Percentiles rank a stretch among this genome's conserved stretches.
These are phyloP conservation scores for Tricholoma bakamatsutake DNA, from an alignment of 768 basidiomycete genomes.

Conservation along the genomic window DNA sequence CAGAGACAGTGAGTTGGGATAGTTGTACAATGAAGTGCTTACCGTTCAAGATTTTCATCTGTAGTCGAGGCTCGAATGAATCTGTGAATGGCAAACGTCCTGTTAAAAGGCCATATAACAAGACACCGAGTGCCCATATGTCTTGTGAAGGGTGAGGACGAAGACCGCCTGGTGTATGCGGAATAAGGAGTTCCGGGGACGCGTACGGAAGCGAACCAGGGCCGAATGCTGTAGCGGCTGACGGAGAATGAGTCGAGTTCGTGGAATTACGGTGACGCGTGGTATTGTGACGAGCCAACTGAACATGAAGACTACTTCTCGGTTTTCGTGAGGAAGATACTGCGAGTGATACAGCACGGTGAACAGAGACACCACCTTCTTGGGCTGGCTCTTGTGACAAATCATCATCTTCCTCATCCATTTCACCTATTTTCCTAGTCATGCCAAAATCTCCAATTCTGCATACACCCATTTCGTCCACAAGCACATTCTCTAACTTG, in stretches of 20 bases:
- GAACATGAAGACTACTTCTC: constrained; percentile 21
- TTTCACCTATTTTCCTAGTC: constrained; percentile 56
- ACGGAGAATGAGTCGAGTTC: constrained; percentile 20
- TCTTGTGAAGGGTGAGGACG: constrained; percentile 74
- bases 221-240: constrained; percentile 35
- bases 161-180: constrained; percentile 36
- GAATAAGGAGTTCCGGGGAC: constrained; percentile 78
- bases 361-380: constrained; percentile 20
- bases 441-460: constrained; percentile 84
- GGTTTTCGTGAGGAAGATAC: constrained; percentile 32
- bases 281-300: constrained; percentile 26
- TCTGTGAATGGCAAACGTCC: constrained; percentile 87
- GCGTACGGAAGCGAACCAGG: constrained; percentile 90
- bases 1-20: constrained; percentile 5
- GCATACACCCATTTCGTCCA: constrained; percentile 86
- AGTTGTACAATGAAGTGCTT: constrained; percentile 15
- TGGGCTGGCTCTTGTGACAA: constrained; percentile 18
- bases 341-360: constrained; percentile 36
- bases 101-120: constrained; percentile 80
- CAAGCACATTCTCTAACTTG: constrained; percentile 95
- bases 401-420: constrained; percentile 31
- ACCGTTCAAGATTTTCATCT: constrained; percentile 89
- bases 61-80: constrained; percentile 84
- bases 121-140: constrained; percentile 92
- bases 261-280: constrained; percentile 38